phyloP scores from a whole-genome alignment of 495 filamentous ascomycete species.

The Aspergillus coremiiformis region DNA sequence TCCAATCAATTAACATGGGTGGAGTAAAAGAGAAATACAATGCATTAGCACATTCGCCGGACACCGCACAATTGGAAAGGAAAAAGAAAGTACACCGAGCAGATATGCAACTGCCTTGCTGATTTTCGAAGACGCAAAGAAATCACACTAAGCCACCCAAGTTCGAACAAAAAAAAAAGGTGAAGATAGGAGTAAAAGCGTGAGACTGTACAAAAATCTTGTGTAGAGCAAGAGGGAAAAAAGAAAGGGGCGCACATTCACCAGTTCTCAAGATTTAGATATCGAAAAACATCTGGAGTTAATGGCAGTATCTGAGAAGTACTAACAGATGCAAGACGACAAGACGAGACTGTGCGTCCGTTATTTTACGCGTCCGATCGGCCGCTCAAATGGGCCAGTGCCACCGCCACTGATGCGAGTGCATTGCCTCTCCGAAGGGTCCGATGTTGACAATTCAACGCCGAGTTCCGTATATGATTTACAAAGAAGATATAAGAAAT shows the following conservation, averaged over 20 bases:
- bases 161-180: background rate
- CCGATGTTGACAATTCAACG: background rate
- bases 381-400: background rate
- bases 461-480: conserved; percentile 4
- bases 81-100: background rate
- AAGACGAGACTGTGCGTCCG: background rate
- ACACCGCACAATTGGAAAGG: background rate
- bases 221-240: background rate
- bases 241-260: background rate
- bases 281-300: background rate
- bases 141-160: background rate
- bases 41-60: background rate
- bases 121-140: background rate
- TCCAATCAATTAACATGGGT: background rate
- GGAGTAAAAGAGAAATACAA: background rate
- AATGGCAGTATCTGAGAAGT: background rate
- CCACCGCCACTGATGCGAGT: background rate
- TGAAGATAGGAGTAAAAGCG: background rate
- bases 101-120: background rate
- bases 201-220: background rate
- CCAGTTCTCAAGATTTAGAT: background rate
- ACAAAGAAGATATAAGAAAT: background rate
- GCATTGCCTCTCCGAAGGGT: background rate
- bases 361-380: background rate
- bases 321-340: background rate